Base-by-base conservation (phyloP, 257 asterid species). In the Primulina huaijiensis region DNA sequence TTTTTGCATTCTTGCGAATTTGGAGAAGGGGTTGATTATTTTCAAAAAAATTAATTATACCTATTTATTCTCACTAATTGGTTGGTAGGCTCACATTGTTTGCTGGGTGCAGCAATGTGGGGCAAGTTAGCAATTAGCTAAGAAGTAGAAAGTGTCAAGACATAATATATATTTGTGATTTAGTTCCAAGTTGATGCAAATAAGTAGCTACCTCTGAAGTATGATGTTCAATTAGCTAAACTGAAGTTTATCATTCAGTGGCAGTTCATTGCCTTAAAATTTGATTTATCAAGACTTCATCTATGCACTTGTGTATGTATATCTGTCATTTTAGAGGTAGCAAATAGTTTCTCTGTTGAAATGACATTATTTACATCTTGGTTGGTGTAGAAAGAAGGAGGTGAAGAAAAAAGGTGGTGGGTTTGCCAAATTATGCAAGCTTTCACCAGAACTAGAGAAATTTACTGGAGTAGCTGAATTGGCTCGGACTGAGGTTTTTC, bases 401-500 rank as follows among this genome's bases (percentile, higher is more conserved):
- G 86, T 75, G 62, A 91, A 83, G 78, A 91, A 71, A 75, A 80
- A 88, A 69, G 90, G 95, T 53, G 95, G 90, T 23, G 99, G 96
- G 65, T 91, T 94, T 82, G 83, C 97, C 77, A 91, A 91, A 81
- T 12, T 84, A 74, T 89, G 96, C 73, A 79, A 87, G 75, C 99
- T 94, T 69, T 94, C 97, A 29, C 95, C 97, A 2, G 85, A 84
- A 73, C 97, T 94, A 82, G 90, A 91, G 80, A 86, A 89, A 62
- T 84, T 94, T 81, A 88, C 90, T n/a, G 97, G 99, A 74, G 97
- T 69, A 30, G 80, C 91, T 29, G 89, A 94, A 79, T 74, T 94
- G 80, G 88, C 97, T 70, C 81, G 99, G 77, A 91, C 97, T 38
- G 92, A 91, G 97, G 99, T 89, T 80, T 79, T n/a, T 30, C 52